Percentiles rank a stretch among this genome's conserved stretches.
Conservation (phyloP, 176 grass and related monocot genomes). For the Saccharum officinarum region DNA sequence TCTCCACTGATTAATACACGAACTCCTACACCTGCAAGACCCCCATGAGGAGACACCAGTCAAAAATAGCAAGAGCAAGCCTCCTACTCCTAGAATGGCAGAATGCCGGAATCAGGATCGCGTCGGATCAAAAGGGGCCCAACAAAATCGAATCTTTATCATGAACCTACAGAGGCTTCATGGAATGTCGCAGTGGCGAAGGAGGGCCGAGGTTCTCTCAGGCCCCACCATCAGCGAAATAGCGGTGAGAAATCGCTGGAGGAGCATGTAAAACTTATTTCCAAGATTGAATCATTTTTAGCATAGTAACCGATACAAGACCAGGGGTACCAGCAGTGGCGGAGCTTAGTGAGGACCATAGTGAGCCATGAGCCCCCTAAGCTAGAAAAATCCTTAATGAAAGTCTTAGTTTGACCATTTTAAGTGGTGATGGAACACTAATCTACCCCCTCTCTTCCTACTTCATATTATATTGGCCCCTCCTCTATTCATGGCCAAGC, state of each 20-base stretch:
- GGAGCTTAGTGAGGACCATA: too few relatives aligned
- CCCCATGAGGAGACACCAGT: not conserved
- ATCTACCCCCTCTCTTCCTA: too few relatives aligned
- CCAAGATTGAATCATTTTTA: not conserved
- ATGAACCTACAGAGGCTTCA: not conserved
- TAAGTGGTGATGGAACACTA: too few relatives aligned
- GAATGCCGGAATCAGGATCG: not conserved
- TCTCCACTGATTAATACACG: not conserved
- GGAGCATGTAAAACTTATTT: not conserved
- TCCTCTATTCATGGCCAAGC: too few relatives aligned
- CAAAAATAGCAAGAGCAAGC: not conserved
- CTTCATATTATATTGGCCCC: too few relatives aligned
- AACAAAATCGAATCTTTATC: constrained; percentile 26
- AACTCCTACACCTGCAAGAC: not conserved
- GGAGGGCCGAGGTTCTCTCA: not conserved
- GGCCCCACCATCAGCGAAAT: not conserved
- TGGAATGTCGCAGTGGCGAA: too few relatives aligned
- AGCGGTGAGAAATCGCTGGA: not conserved
- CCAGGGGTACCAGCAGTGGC: too few relatives aligned
- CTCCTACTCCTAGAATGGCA: not conserved
- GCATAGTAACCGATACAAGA: too few relatives aligned
- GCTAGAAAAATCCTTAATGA: too few relatives aligned
- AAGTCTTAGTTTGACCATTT: too few relatives aligned
- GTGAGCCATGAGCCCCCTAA: too few relatives aligned
- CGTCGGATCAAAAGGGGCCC: not conserved